Evolutionary conservation across 1,284 basidiomycete genomes (phyloP).

Genomic region (Meira miltonrushii): DNA sequence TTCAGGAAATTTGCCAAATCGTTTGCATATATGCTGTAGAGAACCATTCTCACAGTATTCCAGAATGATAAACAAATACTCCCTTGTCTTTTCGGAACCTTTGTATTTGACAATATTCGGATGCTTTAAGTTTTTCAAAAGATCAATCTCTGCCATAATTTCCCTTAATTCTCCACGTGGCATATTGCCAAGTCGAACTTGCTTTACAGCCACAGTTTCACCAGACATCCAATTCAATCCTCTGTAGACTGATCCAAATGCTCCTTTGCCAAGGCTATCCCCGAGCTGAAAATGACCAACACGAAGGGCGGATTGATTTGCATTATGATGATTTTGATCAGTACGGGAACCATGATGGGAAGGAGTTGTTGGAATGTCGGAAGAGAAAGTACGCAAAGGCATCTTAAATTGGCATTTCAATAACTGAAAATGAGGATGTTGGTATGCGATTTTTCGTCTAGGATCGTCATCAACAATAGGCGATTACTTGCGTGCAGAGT

Average conservation of each 20-base stretch:
- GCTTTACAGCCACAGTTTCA: conserved; percentile 51
- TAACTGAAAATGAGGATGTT: no score
- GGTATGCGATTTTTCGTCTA: no score
- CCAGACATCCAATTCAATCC: conserved; percentile 94
- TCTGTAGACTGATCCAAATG: conserved; percentile 86
- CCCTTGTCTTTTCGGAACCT: conserved; percentile 88
- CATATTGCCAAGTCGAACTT: conserved; percentile 73
- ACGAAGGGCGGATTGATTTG: no score
- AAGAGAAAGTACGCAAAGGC: no score
- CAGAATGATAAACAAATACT: conserved; percentile 91
- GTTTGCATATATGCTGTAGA: conserved; percentile 86
- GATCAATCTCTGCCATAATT: conserved; percentile 97
- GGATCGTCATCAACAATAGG: no score
- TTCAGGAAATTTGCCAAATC: conserved; percentile 97
- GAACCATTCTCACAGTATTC: conserved; percentile 99
- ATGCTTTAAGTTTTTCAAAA: conserved; percentile 88
- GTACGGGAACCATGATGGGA: no score
- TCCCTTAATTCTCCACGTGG: conserved; percentile 86
- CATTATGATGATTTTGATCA: no score
- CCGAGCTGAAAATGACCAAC: conserved; percentile 58
- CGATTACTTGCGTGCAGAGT: no score
- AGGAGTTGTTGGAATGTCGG: no score
- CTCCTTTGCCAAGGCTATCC: conserved; percentile 87
- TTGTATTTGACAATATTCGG: conserved; percentile 98
- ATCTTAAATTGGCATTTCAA: no score